Conservation (phyloP, 106 monocot species). For the Phalaenopsis aphrodite region DNA sequence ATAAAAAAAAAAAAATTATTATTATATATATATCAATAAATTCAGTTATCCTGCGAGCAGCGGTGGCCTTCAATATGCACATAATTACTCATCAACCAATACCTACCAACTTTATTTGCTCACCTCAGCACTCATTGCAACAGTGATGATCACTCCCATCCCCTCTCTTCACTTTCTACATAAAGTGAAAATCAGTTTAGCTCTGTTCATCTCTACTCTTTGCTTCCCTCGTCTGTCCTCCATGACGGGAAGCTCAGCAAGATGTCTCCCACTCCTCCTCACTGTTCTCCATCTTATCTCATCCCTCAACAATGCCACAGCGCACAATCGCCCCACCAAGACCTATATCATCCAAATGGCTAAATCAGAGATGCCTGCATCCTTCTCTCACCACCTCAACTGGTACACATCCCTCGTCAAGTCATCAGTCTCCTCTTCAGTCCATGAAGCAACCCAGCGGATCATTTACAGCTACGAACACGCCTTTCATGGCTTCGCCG, state of each 20-base stretch:
- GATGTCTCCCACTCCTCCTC: slow-evolving; percentile 10
- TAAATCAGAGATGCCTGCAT: slow-evolving; percentile 46
- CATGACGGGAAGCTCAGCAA: slow-evolving; percentile 10
- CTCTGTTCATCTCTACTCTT: background rate
- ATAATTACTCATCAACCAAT: slow-evolving; percentile 6
- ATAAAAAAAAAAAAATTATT: too few relatives aligned
- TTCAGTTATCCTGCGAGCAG: background rate
- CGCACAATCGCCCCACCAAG: slow-evolving; percentile 5
- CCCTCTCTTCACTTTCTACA: background rate
- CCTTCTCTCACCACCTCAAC: slow-evolving; percentile 46
- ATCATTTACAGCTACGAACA: slow-evolving; percentile 78
- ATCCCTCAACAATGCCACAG: background rate
- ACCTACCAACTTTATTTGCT: slow-evolving; percentile 11
- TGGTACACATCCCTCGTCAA: slow-evolving; percentile 69
- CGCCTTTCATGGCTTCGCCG: slow-evolving; percentile 66
- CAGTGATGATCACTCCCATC: background rate
- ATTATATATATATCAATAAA: too few relatives aligned
- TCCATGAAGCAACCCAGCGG: slow-evolving; percentile 11
- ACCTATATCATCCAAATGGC: slow-evolving; percentile 85
- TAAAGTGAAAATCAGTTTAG: background rate
- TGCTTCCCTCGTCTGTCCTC: background rate
- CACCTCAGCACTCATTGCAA: background rate
- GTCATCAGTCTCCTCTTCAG: slow-evolving; percentile 15
- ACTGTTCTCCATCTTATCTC: background rate
- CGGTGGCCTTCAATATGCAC: background rate